Conservation (phyloP, 2,329 filamentous ascomycete species). For the Aspergillus amoenus region DNA sequence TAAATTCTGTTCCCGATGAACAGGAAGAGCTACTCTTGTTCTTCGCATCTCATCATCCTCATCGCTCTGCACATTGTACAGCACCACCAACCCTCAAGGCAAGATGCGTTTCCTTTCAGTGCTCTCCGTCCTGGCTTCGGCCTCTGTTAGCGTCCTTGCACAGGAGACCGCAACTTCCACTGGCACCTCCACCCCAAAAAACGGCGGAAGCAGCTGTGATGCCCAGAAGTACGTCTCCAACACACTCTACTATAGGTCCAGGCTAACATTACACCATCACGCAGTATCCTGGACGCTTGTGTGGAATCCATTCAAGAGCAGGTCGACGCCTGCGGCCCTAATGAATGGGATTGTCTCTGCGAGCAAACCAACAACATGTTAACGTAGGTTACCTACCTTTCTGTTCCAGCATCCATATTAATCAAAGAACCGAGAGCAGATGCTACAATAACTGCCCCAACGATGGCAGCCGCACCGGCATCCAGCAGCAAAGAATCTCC, state of each 20-base stretch:
- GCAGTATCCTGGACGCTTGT: constrained; percentile 16
- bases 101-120: constrained; percentile 10
- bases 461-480: constrained; percentile 38
- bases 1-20: neutral
- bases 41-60: neutral
- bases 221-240: constrained; percentile 11
- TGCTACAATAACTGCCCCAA: constrained; percentile 67
- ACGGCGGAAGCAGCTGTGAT: neutral
- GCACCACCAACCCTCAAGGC: neutral
- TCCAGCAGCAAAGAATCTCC: constrained; percentile 32
- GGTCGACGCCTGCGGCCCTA: constrained; percentile 10
- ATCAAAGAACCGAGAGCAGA: constrained; percentile 25
- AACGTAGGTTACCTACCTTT: constrained; percentile 5
- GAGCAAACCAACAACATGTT: constrained; percentile 16
- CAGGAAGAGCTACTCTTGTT: neutral
- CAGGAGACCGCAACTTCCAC: constrained; percentile 2
- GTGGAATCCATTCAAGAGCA: constrained; percentile 5
- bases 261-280: neutral
- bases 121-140: constrained; percentile 4
- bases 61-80: no score
- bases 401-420: neutral
- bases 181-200: neutral
- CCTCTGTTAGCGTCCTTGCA: constrained; percentile 6
- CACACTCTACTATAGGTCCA: neutral
- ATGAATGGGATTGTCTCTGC: constrained; percentile 17